phyloP scores from a whole-genome alignment of 2,329 filamentous ascomycete genomes.

The Sphaerulina vaccinii region DNA sequence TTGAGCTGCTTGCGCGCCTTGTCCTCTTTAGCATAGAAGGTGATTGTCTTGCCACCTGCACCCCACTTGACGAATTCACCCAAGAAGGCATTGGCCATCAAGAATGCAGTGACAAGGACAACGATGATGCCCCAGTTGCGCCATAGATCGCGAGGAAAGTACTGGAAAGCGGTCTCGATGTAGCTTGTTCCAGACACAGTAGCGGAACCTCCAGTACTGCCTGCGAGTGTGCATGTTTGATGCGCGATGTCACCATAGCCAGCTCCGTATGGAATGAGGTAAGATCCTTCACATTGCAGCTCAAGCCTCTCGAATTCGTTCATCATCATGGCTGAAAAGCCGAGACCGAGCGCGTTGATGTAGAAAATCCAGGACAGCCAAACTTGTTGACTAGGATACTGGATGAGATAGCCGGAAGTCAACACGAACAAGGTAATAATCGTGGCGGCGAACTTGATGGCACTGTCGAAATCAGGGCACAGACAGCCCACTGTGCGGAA shows the following conservation, averaged over 20 bases:
- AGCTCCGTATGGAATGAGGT: constrained; percentile 68
- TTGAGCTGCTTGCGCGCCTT: constrained; percentile 67
- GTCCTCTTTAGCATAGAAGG: constrained; percentile 70
- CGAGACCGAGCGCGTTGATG: constrained; percentile 70
- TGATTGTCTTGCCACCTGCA: constrained; percentile 76
- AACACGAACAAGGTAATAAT: constrained; percentile 80
- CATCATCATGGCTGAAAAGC: constrained; percentile 77
- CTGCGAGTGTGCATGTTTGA: constrained; percentile 78
- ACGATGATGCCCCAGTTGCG: constrained; percentile 80
- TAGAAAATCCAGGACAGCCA: constrained; percentile 80
- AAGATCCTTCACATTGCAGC: constrained; percentile 66
- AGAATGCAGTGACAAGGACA: constrained; percentile 71
- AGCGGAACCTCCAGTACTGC: constrained; percentile 64
- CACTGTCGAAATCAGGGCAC: constrained; percentile 79
- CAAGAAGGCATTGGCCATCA: constrained; percentile 71
- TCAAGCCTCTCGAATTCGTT: constrained; percentile 76
- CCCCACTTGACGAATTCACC: constrained; percentile 78
- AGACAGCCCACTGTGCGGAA: constrained; percentile 73
- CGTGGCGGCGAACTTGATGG: constrained; percentile 74
- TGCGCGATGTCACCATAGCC: constrained; percentile 69
- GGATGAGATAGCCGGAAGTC: constrained; percentile 80
- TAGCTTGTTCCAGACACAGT: constrained; percentile 67
- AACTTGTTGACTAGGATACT: constrained; percentile 70
- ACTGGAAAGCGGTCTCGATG: constrained; percentile 66
- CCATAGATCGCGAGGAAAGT: constrained; percentile 68